Base-by-base conservation (phyloP, 2,329 filamentous ascomycete genomes). In the Neurospora sp. region DNA sequence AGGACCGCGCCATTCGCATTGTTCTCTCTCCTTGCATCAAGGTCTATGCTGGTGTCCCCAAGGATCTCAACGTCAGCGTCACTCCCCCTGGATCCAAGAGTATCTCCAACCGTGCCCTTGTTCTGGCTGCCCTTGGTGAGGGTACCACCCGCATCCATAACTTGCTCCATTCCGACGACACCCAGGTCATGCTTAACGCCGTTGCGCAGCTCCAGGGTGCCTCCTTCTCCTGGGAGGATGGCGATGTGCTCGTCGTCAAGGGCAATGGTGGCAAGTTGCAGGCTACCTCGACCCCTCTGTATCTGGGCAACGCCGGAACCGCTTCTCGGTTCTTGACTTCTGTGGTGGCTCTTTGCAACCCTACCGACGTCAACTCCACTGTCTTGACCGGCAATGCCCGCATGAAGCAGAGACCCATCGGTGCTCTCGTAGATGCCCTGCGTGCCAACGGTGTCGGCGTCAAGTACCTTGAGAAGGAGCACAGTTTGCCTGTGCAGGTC, bases 351-450 rank as follows among this genome's bases (percentile, higher is more conserved):
- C 87, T 99, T 38, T 96, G 94, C 75, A 85, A 88, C 42, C 86
- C 93, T 1, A 85, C 86, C 1, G 82, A 83, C 15, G 85, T 88
- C 15, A 84, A 86, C 19, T 90, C 90, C 3, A 97, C 92, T 4
- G 82, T 97, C 39, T 84, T 99, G 43, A 99, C 96, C 0, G 96
- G 96, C 66, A 99, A 99, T 80, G 90, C 92, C 10, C 89, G 96
- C 68, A 99, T 99, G 96, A 97, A 98, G 82, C 89, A 95, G 74
- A 88, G 96, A 69, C 96, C 96, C 1, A 97, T 98, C 76, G 95
- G 93, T 2, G 91, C 96, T 19, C 86, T 99, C 13, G 95, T 99
- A 13, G 93, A 97, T 78, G 95, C 96, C 28, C 84, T 99, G 68
- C 89, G 90, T 66, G 86, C 88, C 1, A 99, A 98, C 77, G 96